A percentile compares a stretch with the other conserved stretches of the same genome.
These are phyloP conservation scores for Trichoderma pleuroti DNA, from an alignment of 2,329 filamentous ascomycete species.

Conservation along the genomic window DNA sequence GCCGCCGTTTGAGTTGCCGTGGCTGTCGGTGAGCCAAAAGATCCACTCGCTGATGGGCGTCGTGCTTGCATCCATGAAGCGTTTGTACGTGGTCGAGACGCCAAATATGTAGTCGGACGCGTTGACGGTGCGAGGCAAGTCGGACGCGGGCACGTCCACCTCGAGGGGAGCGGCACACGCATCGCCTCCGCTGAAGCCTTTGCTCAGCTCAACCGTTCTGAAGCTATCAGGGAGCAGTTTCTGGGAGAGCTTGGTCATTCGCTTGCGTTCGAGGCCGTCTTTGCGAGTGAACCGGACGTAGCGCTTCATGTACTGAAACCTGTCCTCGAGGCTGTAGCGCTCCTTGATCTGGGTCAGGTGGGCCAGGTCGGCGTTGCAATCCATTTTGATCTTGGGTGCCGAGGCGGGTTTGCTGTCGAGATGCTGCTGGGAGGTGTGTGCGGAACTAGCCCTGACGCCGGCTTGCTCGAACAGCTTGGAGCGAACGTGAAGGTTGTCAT, in stretches of 20 bases:
- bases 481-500: slow-evolving; percentile 40
- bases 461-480: slow-evolving; percentile 39
- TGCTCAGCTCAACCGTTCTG: slow-evolving; percentile 46
- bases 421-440: slow-evolving; percentile 31
- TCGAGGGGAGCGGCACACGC: slow-evolving; percentile 49
- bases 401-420: slow-evolving; percentile 24
- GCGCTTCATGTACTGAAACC: slow-evolving; percentile 54
- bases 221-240: slow-evolving; percentile 47
- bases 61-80: slow-evolving; percentile 50
- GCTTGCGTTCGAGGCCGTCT: slow-evolving; percentile 47
- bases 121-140: slow-evolving; percentile 49
- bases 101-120: slow-evolving; percentile 57
- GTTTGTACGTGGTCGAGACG: slow-evolving; percentile 55
- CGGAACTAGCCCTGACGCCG: slow-evolving; percentile 26
- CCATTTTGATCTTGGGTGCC: slow-evolving; percentile 36
- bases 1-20: slow-evolving; percentile 53
- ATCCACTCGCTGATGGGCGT: slow-evolving; percentile 57
- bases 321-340: slow-evolving; percentile 46
- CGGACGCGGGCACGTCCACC: slow-evolving; percentile 49
- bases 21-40: slow-evolving; percentile 57
- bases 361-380: slow-evolving; percentile 48
- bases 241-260: slow-evolving; percentile 49
- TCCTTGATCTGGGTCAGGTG: slow-evolving; percentile 45
- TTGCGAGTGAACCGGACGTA: slow-evolving; percentile 50
- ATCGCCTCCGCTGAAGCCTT: slow-evolving; percentile 38